These are phyloP conservation scores for Lavandula angustifolia DNA, from an alignment of 257 asterid genomes.

Conservation along the genomic window DNA sequence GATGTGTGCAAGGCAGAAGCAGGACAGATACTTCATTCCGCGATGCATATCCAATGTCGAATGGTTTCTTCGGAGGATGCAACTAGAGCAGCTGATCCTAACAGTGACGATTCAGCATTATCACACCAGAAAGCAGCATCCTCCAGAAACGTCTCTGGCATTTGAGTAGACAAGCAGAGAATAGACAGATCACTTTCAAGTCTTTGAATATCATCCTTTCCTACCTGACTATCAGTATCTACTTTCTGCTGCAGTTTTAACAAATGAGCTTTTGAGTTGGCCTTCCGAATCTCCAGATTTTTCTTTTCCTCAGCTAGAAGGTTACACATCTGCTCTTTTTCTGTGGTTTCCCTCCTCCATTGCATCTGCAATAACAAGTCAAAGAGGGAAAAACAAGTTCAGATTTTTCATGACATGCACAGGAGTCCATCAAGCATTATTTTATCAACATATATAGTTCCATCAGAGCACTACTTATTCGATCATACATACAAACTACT, in stretches of 20 bases:
- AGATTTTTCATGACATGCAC: constrained; percentile 9
- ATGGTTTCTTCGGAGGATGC: not conserved
- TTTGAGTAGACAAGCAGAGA: constrained; percentile 25
- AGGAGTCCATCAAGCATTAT: not conserved
- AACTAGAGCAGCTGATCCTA: not conserved
- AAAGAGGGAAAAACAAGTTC: constrained; percentile 3
- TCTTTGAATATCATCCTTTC: constrained; percentile 22
- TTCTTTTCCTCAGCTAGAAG: constrained; percentile 32
- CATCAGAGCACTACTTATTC: too few species aligned
- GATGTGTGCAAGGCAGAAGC: constrained; percentile 37
- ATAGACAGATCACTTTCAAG: constrained; percentile 34
- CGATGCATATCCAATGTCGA: constrained; percentile 29
- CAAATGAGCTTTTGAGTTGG: constrained; percentile 17
- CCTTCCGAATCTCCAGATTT: constrained; percentile 14
- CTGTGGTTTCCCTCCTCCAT: constrained; percentile 32
- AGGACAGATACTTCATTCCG: constrained; percentile 31
- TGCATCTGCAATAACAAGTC: constrained; percentile 17
- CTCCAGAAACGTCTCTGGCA: constrained; percentile 14
- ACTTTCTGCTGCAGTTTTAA: constrained; percentile 28
- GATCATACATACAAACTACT: not conserved
- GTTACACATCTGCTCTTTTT: constrained; percentile 23
- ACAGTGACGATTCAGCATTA: constrained; percentile 13
- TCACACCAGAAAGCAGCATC: constrained; percentile 1
- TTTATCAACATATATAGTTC: too few species aligned
- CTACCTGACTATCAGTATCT: constrained; percentile 24